A percentile compares a stretch with the other conserved stretches of the same genome.
These are phyloP conservation scores for Effrenium voratum DNA, from an alignment of 73 alveolate species.

Conservation along the genomic window DNA sequence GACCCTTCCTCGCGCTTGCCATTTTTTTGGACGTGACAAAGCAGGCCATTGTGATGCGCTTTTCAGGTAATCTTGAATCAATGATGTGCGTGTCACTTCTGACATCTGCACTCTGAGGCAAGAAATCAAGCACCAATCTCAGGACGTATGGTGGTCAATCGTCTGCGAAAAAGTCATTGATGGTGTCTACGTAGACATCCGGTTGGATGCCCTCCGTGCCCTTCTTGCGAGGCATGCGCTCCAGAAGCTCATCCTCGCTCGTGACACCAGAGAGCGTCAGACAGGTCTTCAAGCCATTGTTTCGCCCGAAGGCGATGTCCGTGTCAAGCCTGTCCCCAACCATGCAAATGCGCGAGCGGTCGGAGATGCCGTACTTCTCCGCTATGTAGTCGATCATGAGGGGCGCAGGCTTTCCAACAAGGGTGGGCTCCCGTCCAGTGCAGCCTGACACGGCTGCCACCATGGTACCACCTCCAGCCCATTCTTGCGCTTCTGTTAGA, in stretches of 20 bases:
- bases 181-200: slow-evolving; percentile 88
- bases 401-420: slow-evolving; percentile 94
- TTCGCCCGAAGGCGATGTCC: slow-evolving; percentile 93
- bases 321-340: slow-evolving; percentile 93
- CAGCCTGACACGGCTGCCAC: slow-evolving; percentile 93
- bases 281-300: slow-evolving; percentile 90
- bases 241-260: slow-evolving; percentile 70
- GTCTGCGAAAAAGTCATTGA: slow-evolving; percentile 33
- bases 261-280: slow-evolving; percentile 93
- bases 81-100: no score
- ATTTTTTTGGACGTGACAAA: no score
- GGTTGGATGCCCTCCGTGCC: slow-evolving; percentile 93
- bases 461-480: slow-evolving; percentile 94
- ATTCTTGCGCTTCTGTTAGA: slow-evolving; percentile 92
- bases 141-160: no score
- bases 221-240: slow-evolving; percentile 76
- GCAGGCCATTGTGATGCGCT: no score
- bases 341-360: slow-evolving; percentile 92
- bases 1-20: no score
- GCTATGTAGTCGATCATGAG: slow-evolving; percentile 94
- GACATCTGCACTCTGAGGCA: no score
- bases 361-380: slow-evolving; percentile 78
- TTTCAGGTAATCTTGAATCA: no score
- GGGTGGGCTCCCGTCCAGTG: slow-evolving; percentile 87
- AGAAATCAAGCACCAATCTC: no score